phyloP scores from a whole-genome alignment of 2,329 filamentous ascomycete genomes.

The Grosmannia huntii region DNA sequence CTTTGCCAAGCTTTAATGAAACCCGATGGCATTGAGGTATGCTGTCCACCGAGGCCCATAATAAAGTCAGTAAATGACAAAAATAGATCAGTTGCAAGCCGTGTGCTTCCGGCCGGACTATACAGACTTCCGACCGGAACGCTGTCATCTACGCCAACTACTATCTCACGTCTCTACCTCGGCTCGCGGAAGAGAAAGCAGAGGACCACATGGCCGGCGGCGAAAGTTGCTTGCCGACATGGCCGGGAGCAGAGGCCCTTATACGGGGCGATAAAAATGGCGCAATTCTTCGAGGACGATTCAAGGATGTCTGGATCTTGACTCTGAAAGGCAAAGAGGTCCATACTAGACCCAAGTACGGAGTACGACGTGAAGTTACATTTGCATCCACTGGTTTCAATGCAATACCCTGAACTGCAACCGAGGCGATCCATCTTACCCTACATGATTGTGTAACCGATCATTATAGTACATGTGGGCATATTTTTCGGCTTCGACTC shows the following conservation, averaged over 20 bases:
- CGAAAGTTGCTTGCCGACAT: neutral
- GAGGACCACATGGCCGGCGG: neutral
- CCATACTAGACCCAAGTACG: no score
- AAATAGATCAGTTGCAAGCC: neutral
- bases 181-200: conserved; percentile 17
- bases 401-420: no score
- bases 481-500: no score
- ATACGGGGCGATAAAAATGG: neutral
- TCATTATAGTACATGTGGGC: no score
- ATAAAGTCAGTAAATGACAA: neutral
- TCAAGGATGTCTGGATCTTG: neutral
- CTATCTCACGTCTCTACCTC: conserved; percentile 38
- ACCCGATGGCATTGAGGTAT: neutral
- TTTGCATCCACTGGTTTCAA: no score
- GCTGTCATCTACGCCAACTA: conserved; percentile 18
- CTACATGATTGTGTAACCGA: no score
- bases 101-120: conserved; percentile 30
- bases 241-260: neutral
- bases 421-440: no score
- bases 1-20: neutral
- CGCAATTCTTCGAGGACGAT: neutral
- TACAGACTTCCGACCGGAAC: conserved; percentile 42
- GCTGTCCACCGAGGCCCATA: neutral
- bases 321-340: no score
- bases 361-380: no score